Evolutionary conservation across 2,329 filamentous ascomycete genomes (phyloP).

Genomic region (Clonostachys chloroleuca): DNA sequence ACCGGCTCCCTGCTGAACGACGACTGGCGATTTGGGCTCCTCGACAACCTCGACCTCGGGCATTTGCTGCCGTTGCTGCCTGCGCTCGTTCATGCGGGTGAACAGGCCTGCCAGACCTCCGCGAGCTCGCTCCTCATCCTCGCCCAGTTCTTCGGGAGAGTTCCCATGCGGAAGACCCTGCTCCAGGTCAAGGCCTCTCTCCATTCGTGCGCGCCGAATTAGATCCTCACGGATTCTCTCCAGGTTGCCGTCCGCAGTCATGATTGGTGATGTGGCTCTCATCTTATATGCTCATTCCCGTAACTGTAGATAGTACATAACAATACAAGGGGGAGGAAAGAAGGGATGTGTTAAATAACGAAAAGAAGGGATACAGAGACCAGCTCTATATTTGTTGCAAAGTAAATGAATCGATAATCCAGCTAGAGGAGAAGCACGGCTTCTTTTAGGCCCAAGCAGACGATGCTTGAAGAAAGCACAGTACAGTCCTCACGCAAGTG

Average conservation of each 20-base stretch:
- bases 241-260: constrained; percentile 15
- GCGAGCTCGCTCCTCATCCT: neutral
- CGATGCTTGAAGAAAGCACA: too few relatives aligned
- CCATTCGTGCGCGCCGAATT: constrained; percentile 19
- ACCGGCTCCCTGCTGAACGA: neutral
- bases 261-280: constrained; percentile 1
- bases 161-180: constrained; percentile 1
- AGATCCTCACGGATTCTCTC: constrained; percentile 24
- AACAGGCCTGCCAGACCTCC: neutral
- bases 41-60: neutral
- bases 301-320: too few relatives aligned
- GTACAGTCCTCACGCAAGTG: too few relatives aligned
- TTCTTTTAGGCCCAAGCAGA: too few relatives aligned
- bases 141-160: neutral
- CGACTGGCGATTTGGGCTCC: neutral
- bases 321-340: too few relatives aligned
- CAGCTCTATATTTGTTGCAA: too few relatives aligned
- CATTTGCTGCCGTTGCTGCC: neutral
- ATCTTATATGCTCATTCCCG: too few relatives aligned
- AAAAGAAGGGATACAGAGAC: too few relatives aligned
- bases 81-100: neutral
- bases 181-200: constrained; percentile 11
- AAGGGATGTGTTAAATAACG: too few relatives aligned
- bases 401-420: too few relatives aligned
- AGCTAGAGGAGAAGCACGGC: too few relatives aligned